Percentiles rank a stretch among this genome's conserved stretches.
Evolutionary conservation across 129 eudicot species (phyloP).

Genomic region (Lonicera japonica): DNA sequence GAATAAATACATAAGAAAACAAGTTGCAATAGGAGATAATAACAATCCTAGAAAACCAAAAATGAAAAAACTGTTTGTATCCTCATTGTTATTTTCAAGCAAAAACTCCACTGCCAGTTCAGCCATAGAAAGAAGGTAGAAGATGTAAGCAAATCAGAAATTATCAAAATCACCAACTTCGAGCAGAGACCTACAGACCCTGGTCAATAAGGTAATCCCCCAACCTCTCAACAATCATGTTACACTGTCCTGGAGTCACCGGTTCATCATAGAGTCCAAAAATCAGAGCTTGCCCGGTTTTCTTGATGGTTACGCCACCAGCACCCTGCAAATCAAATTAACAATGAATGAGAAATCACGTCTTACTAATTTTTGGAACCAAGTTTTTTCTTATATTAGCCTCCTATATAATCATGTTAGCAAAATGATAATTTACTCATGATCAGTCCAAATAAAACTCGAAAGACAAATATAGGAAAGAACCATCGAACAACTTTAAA

Average conservation of each 20-base stretch:
- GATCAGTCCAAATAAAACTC: not conserved
- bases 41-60: not conserved
- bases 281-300: constrained; percentile 17
- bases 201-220: constrained; percentile 23
- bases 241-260: constrained; percentile 24
- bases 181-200: constrained; percentile 16
- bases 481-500: not conserved
- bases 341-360: too few relatives aligned
- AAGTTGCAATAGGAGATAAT: not conserved
- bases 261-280: constrained; percentile 20
- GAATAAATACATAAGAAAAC: not conserved
- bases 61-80: not conserved
- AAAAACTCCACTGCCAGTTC: not conserved
- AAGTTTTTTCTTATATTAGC: too few relatives aligned
- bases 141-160: constrained; percentile 1
- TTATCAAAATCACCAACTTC: not conserved
- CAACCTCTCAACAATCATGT: constrained; percentile 22
- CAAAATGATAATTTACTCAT: not conserved
- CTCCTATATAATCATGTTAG: too few relatives aligned
- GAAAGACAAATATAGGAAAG: not conserved
- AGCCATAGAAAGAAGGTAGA: not conserved
- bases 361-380: too few relatives aligned
- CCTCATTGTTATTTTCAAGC: constrained; percentile 10
- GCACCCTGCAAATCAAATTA: constrained; percentile 13
- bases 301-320: constrained; percentile 20